Evolutionary conservation across 768 basidiomycete genomes (phyloP).

Genomic region (Phylloporus sp.): DNA sequence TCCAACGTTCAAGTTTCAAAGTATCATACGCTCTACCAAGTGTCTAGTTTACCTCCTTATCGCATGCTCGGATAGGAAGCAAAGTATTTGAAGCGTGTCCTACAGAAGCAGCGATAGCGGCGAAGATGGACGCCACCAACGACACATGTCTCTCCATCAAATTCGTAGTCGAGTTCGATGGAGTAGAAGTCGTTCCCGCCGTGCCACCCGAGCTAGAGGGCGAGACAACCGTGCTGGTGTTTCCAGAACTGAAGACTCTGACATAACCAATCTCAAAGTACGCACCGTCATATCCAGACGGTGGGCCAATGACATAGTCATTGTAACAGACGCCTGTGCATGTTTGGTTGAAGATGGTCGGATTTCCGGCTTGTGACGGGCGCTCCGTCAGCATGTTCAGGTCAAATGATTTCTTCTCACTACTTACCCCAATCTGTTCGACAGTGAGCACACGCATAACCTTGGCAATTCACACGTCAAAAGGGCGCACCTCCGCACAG

Average conservation of each 20-base stretch:
- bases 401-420: background rate
- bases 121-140: slow-evolving; percentile 9
- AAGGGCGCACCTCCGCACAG: slow-evolving; percentile 53
- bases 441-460: slow-evolving; percentile 9
- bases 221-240: slow-evolving; percentile 26
- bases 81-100: no score
- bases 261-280: slow-evolving; percentile 72
- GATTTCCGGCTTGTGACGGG: slow-evolving; percentile 44
- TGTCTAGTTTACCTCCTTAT: no score
- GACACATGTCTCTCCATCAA: background rate
- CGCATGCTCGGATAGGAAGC: no score
- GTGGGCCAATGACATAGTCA: slow-evolving; percentile 63
- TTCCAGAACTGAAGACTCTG: slow-evolving; percentile 41
- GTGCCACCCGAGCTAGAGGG: slow-evolving; percentile 18
- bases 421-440: slow-evolving; percentile 32
- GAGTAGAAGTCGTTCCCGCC: slow-evolving; percentile 8
- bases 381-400: slow-evolving; percentile 11
- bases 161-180: slow-evolving; percentile 10
- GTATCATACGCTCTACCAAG: no score
- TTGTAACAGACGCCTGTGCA: slow-evolving; percentile 67
- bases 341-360: slow-evolving; percentile 53
- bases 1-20: background rate
- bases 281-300: slow-evolving; percentile 58
- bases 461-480: slow-evolving; percentile 7
- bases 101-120: slow-evolving; percentile 12